Evolutionary conservation across 2,329 filamentous ascomycete species (phyloP).

Genomic region (Ophiostoma sp.): DNA sequence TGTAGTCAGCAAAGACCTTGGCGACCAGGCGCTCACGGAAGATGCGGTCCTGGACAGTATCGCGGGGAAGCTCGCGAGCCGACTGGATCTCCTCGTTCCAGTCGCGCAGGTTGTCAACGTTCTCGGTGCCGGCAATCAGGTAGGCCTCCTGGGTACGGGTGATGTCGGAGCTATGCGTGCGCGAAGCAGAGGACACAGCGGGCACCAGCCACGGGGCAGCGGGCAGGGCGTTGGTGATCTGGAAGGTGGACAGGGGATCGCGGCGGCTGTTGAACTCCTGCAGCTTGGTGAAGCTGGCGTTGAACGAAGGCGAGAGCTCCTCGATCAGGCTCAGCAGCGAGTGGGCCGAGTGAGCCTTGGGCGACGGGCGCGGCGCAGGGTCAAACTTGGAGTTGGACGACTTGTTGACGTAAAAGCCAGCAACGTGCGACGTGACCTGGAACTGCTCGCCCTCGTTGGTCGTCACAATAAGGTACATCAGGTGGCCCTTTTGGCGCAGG

Average conservation of each 20-base stretch:
- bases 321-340: constrained; percentile 80
- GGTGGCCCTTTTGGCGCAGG: constrained; percentile 84
- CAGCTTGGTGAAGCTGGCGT: constrained; percentile 70
- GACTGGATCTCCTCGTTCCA: constrained; percentile 99
- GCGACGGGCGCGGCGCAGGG: constrained; percentile 74
- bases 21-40: constrained; percentile 92
- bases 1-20: constrained; percentile 97
- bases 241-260: constrained; percentile 89
- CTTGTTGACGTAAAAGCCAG: constrained; percentile 96
- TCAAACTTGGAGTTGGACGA: constrained; percentile 95
- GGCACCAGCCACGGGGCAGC: constrained; percentile 90
- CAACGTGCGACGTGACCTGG: constrained; percentile 90
- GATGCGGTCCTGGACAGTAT: constrained; percentile 90
- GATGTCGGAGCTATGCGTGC: constrained; percentile 76
- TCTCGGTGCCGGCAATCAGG: constrained; percentile 85
- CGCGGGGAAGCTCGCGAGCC: constrained; percentile 88
- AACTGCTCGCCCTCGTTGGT: constrained; percentile 94
- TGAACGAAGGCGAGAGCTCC: constrained; percentile 80
- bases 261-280: constrained; percentile 82
- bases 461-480: constrained; percentile 84
- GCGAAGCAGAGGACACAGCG: constrained; percentile 61
- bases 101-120: constrained; percentile 89
- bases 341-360: constrained; percentile 78
- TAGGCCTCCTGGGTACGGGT: constrained; percentile 92
- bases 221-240: constrained; percentile 92